Evolutionary conservation across 208 protist genomes (phyloP).

Genomic region (Trypanosomatidae sp.): DNA sequence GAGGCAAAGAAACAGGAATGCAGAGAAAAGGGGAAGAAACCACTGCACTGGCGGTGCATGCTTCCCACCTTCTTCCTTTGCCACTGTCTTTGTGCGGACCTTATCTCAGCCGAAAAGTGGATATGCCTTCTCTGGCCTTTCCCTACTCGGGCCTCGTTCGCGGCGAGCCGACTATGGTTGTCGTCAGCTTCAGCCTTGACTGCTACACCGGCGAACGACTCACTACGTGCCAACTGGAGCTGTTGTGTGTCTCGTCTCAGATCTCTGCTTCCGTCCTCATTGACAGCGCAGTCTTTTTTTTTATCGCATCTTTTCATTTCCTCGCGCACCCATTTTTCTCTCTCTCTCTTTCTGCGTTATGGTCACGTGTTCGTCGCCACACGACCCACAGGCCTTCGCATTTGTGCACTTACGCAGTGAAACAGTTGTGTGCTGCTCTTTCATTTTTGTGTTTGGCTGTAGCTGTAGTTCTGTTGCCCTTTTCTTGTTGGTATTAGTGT

Average conservation of each 20-base stretch:
- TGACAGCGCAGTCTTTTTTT: not conserved
- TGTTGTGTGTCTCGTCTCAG: not conserved
- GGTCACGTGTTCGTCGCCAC: not conserved
- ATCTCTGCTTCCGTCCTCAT: not conserved
- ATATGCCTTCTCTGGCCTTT: not conserved
- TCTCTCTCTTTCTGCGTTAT: not conserved
- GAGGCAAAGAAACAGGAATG: no score
- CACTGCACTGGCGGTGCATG: not conserved
- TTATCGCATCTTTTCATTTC: not conserved
- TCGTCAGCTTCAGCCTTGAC: not conserved
- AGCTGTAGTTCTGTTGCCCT: no score
- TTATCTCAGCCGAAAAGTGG: not conserved
- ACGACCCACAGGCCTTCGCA: not conserved
- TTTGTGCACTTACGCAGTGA: not conserved
- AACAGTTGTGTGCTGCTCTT: slow-evolving; percentile 6
- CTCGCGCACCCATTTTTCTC: not conserved
- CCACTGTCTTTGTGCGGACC: not conserved
- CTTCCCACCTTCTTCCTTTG: not conserved
- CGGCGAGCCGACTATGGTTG: not conserved
- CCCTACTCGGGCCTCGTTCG: not conserved
- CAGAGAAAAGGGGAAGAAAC: not conserved
- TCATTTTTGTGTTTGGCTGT: slow-evolving; percentile 15
- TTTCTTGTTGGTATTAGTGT: not conserved
- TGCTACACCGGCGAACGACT: not conserved
- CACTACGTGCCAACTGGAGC: not conserved